A percentile compares a stretch with the other conserved stretches of the same genome.
These are phyloP conservation scores for Cladosporium sp. DNA, from an alignment of 2,329 filamentous ascomycete genomes.

Conservation along the genomic window DNA sequence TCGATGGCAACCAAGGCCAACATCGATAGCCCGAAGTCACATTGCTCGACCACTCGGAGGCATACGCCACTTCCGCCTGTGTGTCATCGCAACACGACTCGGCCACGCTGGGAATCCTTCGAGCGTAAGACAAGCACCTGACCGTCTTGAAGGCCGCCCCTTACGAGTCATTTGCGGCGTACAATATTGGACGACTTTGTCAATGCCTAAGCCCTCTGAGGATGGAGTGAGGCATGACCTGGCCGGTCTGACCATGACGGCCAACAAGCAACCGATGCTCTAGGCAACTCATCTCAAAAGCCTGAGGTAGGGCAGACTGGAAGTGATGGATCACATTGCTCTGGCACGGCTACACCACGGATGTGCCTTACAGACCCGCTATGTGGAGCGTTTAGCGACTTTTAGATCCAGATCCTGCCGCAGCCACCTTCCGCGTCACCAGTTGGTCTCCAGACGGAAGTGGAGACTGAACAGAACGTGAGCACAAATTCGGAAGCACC, in stretches of 20 bases:
- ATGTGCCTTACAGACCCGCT: background rate
- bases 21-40: no score
- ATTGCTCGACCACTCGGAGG: no score
- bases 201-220: no score
- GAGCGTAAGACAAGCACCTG: background rate
- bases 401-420: no score
- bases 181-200: no score
- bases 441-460: no score
- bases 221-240: background rate
- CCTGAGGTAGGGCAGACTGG: background rate
- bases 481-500: no score
- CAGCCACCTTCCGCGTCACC: no score
- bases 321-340: slow-evolving; percentile 4
- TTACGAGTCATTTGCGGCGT: no score
- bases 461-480: no score
- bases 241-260: background rate
- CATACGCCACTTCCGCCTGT: background rate
- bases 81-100: slow-evolving; percentile 1
- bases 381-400: background rate
- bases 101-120: slow-evolving; percentile 5
- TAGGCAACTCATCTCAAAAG: background rate
- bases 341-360: slow-evolving; percentile 5
- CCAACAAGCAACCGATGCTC: background rate
- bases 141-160: background rate
- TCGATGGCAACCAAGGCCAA: no score